Conservation (phyloP, 441 rosid genomes). For the Mallotus japonicus region DNA sequence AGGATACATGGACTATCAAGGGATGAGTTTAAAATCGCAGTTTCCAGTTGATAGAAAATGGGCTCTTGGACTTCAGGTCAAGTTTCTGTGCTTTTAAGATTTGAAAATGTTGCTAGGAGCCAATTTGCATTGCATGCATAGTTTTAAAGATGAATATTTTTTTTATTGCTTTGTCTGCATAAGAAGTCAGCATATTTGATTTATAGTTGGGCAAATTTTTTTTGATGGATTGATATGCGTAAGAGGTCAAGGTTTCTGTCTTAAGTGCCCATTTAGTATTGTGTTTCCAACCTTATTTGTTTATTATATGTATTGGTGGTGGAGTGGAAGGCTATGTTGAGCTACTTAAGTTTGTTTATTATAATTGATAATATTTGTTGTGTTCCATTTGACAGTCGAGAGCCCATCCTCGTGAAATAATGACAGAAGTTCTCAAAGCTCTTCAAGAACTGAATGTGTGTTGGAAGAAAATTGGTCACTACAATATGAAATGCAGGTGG, state of each 20-base stretch:
- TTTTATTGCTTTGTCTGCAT: background rate
- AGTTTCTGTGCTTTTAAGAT: constrained; percentile 14
- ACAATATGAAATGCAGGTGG: constrained; percentile 99
- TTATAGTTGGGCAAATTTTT: background rate
- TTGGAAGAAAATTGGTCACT: constrained; percentile 97
- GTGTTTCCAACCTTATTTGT: background rate
- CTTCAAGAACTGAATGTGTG: constrained; percentile 83
- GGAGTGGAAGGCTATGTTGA: constrained; percentile 7
- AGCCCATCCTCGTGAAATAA: constrained; percentile 95
- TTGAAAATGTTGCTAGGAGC: background rate
- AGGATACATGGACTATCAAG: constrained; percentile 69
- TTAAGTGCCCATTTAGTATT: background rate
- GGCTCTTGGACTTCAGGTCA: constrained; percentile 99
- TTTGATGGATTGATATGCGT: background rate
- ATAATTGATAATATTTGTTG: constrained; percentile 12
- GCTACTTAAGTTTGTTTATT: background rate
- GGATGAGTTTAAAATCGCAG: constrained; percentile 59
- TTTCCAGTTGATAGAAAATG: constrained; percentile 79
- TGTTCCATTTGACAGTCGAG: constrained; percentile 56
- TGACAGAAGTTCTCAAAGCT: constrained; percentile 92
- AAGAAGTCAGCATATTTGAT: background rate
- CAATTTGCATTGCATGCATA: constrained; percentile 1
- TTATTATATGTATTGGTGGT: background rate
- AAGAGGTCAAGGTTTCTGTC: background rate
- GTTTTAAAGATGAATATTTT: background rate